phyloP scores from a whole-genome alignment of 2,329 filamentous ascomycete genomes.

The Aureobasidium melanogenum region DNA sequence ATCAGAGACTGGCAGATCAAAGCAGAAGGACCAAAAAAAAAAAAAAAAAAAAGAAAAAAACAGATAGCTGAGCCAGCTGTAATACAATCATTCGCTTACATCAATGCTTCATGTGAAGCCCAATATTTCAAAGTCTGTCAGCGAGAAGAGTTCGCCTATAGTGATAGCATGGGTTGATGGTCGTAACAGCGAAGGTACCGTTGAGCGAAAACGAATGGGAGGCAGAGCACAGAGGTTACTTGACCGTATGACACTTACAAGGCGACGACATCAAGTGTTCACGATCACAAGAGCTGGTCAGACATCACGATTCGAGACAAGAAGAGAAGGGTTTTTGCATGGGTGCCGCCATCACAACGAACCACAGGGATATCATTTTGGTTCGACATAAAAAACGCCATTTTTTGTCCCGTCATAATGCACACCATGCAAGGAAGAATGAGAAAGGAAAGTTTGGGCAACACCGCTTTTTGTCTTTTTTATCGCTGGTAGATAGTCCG shows the following conservation, averaged over 20 bases:
- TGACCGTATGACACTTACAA: background rate
- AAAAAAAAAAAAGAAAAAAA: too few species aligned
- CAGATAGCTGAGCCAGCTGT: background rate
- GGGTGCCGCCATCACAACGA: conserved; percentile 3
- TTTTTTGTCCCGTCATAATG: background rate
- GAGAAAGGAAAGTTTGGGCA: background rate
- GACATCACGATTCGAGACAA: background rate
- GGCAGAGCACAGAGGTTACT: background rate
- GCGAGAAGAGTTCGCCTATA: background rate
- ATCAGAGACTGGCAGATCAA: background rate
- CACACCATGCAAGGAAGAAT: background rate
- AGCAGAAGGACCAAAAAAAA: too few species aligned
- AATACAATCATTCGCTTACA: background rate
- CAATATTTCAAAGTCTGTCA: background rate
- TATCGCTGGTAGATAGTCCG: conserved; percentile 7
- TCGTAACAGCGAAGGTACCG: background rate
- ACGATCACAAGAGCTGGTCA: background rate
- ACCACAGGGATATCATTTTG: conserved; percentile 8
- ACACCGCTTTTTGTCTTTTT: conserved; percentile 10
- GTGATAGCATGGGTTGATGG: background rate
- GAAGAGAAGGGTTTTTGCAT: background rate
- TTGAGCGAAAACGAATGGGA: background rate
- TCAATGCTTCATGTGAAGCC: background rate
- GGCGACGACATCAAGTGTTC: background rate
- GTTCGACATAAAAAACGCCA: background rate